Base-by-base conservation (phyloP, 1,139 yeast genomes). In the Taphrina populina region DNA sequence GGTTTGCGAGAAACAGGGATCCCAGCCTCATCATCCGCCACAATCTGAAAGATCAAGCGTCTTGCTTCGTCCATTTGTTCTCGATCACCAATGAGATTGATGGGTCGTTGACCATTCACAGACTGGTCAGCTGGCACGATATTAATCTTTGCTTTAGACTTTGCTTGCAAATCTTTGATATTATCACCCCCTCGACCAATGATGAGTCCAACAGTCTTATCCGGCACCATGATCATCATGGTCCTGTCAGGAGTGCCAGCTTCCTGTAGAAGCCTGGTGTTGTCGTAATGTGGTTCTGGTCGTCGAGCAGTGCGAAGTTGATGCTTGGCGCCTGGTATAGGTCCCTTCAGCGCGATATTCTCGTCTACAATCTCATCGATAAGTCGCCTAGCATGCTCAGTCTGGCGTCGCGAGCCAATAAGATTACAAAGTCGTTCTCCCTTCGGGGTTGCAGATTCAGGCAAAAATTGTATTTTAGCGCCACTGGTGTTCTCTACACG, bases 391-490 rank as follows among this genome's bases (percentile, higher is more conserved):
- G 64, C 64, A 21, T 35, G 34, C 10, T 30, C 59, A n/a, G 62
- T 57, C 39, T 60, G 60, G 3, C 52, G 54, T 15, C 53, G 40
- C 7, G 59, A 56, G 15, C 65, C 65, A 15, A 61, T 57, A 44
- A 63, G 52, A 35, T 57, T 60, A 36, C 64, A 61, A n/a, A 57
- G 58, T 2, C 65, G 60, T 26, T 62, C 63, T 5, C 64, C 55
- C 29, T 39, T 45, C 20, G 37, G 36, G 2, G 57, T 44, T 11
- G 56, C 44, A 20, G 40, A 29, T 21, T 58, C 60, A 3, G 56
- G 57, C 30, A 40, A 36, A 32, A 63, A 63, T 32, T 63, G 65
- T 2, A 63, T 61, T 24, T 61, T 54, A 17, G 62, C 64, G 10
- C 63, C 64, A 24, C 59, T 62, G 17, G 56, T 39, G 17, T 57